These are phyloP conservation scores for Hyaloscypha hepaticicola DNA, from an alignment of 495 filamentous ascomycete genomes.

Conservation along the genomic window DNA sequence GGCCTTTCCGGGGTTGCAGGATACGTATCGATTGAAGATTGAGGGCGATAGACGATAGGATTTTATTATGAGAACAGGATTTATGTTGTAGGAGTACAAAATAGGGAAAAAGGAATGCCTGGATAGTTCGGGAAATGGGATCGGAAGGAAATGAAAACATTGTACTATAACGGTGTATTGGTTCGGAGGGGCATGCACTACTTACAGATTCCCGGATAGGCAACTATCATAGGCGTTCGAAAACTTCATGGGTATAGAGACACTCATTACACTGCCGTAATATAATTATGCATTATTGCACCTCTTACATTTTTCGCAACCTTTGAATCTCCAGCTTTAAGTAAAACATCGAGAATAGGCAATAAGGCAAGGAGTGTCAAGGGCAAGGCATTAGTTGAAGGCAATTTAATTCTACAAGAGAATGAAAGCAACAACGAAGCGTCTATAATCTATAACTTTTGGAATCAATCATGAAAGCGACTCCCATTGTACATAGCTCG, in stretches of 20 bases:
- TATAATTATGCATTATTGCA: too few species aligned
- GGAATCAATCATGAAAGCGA: not conserved
- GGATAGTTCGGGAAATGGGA: not conserved
- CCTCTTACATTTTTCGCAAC: too few species aligned
- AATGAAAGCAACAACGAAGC: not conserved
- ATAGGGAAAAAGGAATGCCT: not conserved
- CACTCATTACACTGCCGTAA: too few species aligned
- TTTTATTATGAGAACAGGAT: not conserved
- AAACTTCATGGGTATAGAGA: too few species aligned
- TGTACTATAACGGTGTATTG: constrained; percentile 8
- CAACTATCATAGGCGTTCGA: too few species aligned
- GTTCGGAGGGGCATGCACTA: not conserved
- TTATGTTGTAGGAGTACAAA: not conserved
- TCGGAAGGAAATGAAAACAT: not conserved
- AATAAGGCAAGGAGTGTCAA: too few species aligned
- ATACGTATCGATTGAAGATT: constrained; percentile 41
- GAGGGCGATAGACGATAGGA: constrained; percentile 24
- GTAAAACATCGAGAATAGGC: too few species aligned
- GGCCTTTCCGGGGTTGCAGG: constrained; percentile 59
- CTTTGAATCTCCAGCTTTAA: too few species aligned
- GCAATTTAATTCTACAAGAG: too few species aligned
- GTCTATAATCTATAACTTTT: not conserved
- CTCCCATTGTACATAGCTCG: not conserved
- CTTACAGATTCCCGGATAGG: not conserved
- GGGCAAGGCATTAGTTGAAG: too few species aligned